Conservation (phyloP, 1,284 basidiomycete genomes). For the Gymnopus androsaceus region DNA sequence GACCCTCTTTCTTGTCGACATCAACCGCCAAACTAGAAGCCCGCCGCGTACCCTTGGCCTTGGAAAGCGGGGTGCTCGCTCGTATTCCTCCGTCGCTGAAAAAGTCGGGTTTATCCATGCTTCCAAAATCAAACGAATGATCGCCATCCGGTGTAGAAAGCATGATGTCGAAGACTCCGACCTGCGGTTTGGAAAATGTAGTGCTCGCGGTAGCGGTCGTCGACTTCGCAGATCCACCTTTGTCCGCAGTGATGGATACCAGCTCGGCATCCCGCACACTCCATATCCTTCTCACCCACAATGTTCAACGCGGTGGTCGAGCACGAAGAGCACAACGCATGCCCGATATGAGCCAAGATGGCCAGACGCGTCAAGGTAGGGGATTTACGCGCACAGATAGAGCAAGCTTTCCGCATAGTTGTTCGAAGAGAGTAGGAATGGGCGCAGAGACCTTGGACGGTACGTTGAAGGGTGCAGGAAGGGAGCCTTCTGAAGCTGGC, state of each 20-base stretch:
- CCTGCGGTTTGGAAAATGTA: conserved; percentile 9
- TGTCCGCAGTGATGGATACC: conserved; percentile 19
- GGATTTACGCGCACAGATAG: conserved; percentile 48
- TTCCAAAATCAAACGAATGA: neutral
- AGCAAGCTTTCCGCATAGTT: conserved; percentile 41
- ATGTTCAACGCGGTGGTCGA: conserved; percentile 82
- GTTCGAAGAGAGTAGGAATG: conserved; percentile 27
- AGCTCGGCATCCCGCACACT: conserved; percentile 69
- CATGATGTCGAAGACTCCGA: neutral
- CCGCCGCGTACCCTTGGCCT: conserved; percentile 4
- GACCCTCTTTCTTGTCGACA: conserved; percentile 19
- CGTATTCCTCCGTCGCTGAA: conserved; percentile 7
- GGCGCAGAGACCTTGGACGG: neutral
- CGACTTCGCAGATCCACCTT: conserved; percentile 1
- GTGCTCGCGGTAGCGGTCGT: no score
- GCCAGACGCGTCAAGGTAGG: conserved; percentile 51
- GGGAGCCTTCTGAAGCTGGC: conserved; percentile 1
- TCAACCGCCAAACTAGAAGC: neutral
- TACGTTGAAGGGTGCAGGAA: neutral
- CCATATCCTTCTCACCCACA: conserved; percentile 76
- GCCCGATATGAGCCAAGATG: conserved; percentile 68
- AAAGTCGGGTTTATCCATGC: neutral
- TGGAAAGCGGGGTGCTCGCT: conserved; percentile 18
- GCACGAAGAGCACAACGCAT: conserved; percentile 75
- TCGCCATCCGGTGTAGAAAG: no score